Percentiles rank a stretch among this genome's conserved stretches.
Conservation (phyloP, 148 eudicot genomes). For the Chenopodium berlandieri region DNA sequence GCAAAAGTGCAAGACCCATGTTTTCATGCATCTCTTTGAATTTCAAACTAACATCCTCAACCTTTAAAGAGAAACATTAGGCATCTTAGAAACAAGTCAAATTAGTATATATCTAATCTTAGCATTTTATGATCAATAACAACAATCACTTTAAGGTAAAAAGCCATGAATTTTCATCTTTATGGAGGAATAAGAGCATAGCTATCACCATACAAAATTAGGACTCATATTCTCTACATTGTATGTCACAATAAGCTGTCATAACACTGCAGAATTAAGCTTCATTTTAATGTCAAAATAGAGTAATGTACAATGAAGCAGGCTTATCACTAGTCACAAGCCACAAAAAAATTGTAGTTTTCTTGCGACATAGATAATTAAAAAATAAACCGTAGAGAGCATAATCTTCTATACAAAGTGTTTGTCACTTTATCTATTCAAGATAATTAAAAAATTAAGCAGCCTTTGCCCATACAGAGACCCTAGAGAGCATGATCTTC, state of each 20-base stretch:
- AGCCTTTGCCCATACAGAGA: not conserved
- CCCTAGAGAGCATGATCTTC: not conserved
- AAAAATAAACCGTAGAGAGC: no score
- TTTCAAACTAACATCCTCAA: constrained; percentile 49
- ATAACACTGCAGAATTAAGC: not conserved
- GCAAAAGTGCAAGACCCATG: constrained; percentile 58
- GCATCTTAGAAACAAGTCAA: constrained; percentile 10
- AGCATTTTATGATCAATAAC: not conserved
- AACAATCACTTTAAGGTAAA: constrained; percentile 1
- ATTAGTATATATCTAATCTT: not conserved
- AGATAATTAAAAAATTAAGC: not conserved
- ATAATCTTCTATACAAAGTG: no score
- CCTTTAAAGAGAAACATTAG: constrained; percentile 44
- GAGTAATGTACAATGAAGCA: no score
- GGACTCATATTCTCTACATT: not conserved
- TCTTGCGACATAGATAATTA: not conserved
- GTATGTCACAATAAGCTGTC: not conserved
- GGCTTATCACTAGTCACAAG: no score
- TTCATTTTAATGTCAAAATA: no score
- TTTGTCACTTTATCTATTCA: no score
- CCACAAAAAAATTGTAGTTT: not conserved
- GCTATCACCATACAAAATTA: not conserved
- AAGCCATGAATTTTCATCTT: not conserved
- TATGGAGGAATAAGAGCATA: not conserved
- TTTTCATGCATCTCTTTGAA: constrained; percentile 58